Evolutionary conservation across 495 filamentous ascomycete genomes (phyloP).

Genomic region (Letharia lupina): DNA sequence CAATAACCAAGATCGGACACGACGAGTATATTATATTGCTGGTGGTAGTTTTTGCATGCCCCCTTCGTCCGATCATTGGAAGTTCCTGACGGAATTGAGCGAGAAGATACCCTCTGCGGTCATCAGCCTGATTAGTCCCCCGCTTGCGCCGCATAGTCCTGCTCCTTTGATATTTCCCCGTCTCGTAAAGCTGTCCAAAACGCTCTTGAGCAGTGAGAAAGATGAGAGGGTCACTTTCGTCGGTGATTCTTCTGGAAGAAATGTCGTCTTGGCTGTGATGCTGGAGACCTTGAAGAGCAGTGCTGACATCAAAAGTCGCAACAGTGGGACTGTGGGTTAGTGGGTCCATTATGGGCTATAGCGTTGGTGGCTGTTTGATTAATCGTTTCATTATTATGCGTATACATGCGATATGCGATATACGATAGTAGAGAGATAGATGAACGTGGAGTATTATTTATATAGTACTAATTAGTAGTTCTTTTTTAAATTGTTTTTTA

Average conservation of each 20-base stretch:
- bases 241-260: conserved; percentile 29
- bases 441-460: too few species aligned
- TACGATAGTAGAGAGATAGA: too few species aligned
- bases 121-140: conserved; percentile 11
- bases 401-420: too few species aligned
- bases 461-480: too few species aligned
- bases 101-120: background rate
- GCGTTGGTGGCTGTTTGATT: too few species aligned
- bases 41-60: conserved; percentile 33
- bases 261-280: conserved; percentile 29
- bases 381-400: too few species aligned
- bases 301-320: background rate
- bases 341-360: too few species aligned
- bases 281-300: conserved; percentile 26
- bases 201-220: background rate
- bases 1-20: conserved; percentile 9
- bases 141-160: conserved; percentile 7
- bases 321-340: too few species aligned
- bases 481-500: too few species aligned
- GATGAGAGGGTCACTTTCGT: conserved; percentile 20
- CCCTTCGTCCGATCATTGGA: conserved; percentile 31
- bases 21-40: conserved; percentile 33
- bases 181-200: conserved; percentile 8
- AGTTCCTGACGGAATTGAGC: conserved; percentile 27
- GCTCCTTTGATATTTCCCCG: background rate